These are phyloP conservation scores for Monilinia fructicola DNA, from an alignment of 2,329 filamentous ascomycete species.

Conservation along the genomic window DNA sequence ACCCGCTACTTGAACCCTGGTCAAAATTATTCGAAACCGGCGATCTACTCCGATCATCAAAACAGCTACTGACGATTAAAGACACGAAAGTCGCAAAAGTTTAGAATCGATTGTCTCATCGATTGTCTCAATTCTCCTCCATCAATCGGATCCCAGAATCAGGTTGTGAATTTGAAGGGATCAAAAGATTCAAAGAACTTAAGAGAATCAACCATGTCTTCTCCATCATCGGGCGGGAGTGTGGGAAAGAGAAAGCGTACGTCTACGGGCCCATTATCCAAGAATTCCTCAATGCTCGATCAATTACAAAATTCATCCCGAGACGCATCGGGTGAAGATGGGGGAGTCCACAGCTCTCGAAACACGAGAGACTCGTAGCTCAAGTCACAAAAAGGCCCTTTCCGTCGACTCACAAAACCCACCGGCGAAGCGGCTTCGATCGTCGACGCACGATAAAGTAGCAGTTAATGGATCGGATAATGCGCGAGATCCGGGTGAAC, in stretches of 20 bases:
- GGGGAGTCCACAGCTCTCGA: constrained; percentile 68
- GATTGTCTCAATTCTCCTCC: background rate
- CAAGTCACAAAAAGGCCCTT: constrained; percentile 58
- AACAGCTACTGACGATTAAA: background rate
- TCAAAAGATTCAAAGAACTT: no score
- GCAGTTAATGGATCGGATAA: constrained; percentile 42
- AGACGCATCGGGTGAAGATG: constrained; percentile 81
- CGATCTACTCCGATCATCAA: constrained; percentile 5
- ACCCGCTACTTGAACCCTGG: background rate
- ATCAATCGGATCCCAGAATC: constrained; percentile 2
- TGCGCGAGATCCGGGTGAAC: constrained; percentile 63
- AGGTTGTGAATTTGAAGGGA: no score
- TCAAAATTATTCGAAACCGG: constrained; percentile 16
- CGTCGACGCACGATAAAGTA: constrained; percentile 38
- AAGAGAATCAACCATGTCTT: constrained; percentile 37
- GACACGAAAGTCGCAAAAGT: constrained; percentile 9
- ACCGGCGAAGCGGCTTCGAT: constrained; percentile 73
- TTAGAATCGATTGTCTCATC: background rate
- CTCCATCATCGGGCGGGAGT: constrained; percentile 40
- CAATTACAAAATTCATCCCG: constrained; percentile 68
- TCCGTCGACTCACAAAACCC: constrained; percentile 46
- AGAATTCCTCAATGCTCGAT: constrained; percentile 55
- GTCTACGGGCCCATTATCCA: constrained; percentile 49
- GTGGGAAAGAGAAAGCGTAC: constrained; percentile 78
- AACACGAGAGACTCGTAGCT: constrained; percentile 44